Evolutionary conservation across 2,329 filamentous ascomycete species (phyloP), one percentile per base, ranked within the genome.

Genomic region (Penicillium hordei): DNA sequence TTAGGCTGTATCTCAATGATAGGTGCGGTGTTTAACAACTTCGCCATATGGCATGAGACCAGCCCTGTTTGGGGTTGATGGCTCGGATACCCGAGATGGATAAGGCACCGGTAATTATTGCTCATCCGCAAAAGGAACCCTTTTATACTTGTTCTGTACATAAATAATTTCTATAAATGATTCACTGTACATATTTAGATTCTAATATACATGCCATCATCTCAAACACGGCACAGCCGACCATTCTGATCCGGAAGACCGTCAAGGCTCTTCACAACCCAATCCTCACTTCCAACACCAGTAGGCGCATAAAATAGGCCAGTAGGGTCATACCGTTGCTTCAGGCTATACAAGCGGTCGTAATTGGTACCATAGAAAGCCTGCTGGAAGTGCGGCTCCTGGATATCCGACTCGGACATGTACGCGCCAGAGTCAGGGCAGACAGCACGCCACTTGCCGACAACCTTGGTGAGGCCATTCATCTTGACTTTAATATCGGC

Each of bases 221-320:
- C 4, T 15, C 33, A 45, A 52, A 19, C 39, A 19, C 21, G 63
- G 38, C 80, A 82, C 68, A 82, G 69, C 27, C 78, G 72, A 9
- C 79, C 80, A 43, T 70, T 71, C 53, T 70, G 66, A 39, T 68
- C 61, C 3, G 63, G 67, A 52, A 70, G 61, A 5, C 66, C 64
- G 53, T 65, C 65, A 54, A 72, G 60, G 6, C 67, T 71, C 5
- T 67, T 69, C 8, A 78, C 71, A 23, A 64, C 66, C 81, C 81
- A 85, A n/a, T 64, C 62, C 58, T 85, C 83, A 58, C 80, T 83
- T 0, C 82, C 82, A 3, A 86, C 82, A 5, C 71, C 79, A n/a
- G 75, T 79, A 4, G 63, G 67, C 1, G 74, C 79, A 58, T 82
- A 85, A 54, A 86, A 82, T 7, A 85, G 57, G 2, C 68, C 63